These are phyloP conservation scores for Hyaloscypha variabilis DNA, from an alignment of 495 filamentous ascomycete genomes.

Conservation along the genomic window DNA sequence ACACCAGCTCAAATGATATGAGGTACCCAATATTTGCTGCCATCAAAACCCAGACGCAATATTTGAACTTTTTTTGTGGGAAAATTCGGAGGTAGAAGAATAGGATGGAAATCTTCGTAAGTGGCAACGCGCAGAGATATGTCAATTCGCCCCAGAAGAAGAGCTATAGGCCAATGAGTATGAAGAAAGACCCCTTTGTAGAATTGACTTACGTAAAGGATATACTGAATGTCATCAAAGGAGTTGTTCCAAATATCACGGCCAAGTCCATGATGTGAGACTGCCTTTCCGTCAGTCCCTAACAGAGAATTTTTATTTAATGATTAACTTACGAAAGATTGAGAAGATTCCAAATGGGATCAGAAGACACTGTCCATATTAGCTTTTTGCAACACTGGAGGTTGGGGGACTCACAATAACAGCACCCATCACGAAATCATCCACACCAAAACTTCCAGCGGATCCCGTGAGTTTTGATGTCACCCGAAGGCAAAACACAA, in stretches of 20 bases:
- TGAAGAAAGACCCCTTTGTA: too few relatives aligned
- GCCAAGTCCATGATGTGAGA: background rate
- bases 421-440: background rate
- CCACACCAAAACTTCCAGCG: background rate
- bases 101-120: constrained; percentile 15
- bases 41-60: constrained; percentile 1
- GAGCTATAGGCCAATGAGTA: background rate
- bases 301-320: background rate
- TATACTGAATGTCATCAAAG: background rate
- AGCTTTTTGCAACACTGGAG: background rate
- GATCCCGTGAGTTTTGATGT: background rate
- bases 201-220: background rate
- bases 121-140: constrained; percentile 38
- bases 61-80: background rate
- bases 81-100: constrained; percentile 32
- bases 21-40: constrained; percentile 7
- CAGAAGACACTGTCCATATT: background rate
- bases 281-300: background rate
- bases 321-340: background rate
- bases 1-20: constrained; percentile 29
- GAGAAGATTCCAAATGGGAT: background rate
- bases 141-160: constrained; percentile 31
- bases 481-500: background rate
- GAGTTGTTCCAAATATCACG: background rate
- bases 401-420: background rate